Conservation (phyloP, 2,329 filamentous ascomycete genomes). For the Colletotrichum godetiae region DNA sequence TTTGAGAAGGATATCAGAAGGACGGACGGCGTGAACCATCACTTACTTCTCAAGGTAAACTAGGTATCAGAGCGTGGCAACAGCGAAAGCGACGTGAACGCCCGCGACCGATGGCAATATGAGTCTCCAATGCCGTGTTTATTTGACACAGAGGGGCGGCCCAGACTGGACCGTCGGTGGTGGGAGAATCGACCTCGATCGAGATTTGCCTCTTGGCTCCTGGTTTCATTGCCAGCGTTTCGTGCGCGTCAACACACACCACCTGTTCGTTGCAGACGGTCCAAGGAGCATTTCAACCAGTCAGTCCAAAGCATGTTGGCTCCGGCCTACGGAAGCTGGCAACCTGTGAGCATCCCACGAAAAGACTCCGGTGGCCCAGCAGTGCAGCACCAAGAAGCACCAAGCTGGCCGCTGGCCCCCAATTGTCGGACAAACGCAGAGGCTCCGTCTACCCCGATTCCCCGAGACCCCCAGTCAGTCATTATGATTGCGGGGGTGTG, state of each 20-base stretch:
- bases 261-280: conserved; percentile 10
- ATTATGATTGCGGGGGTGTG: conserved; percentile 18
- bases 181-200: background rate
- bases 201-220: conserved; percentile 11
- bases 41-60: background rate
- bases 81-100: background rate
- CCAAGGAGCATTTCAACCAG: background rate
- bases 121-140: background rate
- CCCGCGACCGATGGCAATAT: background rate
- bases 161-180: background rate
- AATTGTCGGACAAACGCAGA: background rate
- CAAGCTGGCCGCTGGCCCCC: background rate
- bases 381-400: background rate
- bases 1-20: background rate
- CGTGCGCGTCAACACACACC: conserved; percentile 12
- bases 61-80: background rate
- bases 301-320: background rate
- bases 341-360: conserved; percentile 22
- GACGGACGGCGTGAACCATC: background rate
- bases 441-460: conserved; percentile 19
- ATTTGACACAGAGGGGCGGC: background rate
- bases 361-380: conserved; percentile 21
- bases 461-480: background rate
- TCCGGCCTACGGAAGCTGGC: background rate
- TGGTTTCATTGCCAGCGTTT: conserved; percentile 20